Evolutionary conservation across 2,329 filamentous ascomycete genomes (phyloP), one percentile per base, ranked within the genome.

Genomic region (Didymella sp.): DNA sequence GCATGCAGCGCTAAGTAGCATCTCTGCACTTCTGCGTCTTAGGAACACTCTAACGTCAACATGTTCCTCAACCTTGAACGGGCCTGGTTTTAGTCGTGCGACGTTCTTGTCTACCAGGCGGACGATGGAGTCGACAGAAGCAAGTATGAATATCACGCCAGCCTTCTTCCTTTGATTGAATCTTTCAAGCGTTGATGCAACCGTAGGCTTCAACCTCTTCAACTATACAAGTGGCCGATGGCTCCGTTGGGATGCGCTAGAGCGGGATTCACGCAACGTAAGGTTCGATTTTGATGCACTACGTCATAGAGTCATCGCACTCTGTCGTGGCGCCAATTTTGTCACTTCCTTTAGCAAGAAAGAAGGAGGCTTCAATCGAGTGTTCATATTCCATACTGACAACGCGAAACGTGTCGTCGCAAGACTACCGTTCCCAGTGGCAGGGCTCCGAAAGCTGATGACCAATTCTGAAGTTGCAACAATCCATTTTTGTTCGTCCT

Each of bases 391-490:
- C 51, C 69, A 67, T 17, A 70, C 77, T 37, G 64, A 81, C 44
- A 75, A 78, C 64, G 73, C 51, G 7, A 66, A 65, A 58, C 63
- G 61, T 19, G 52, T 80, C 21, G 73, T 81, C 15, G 80, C 76
- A 2, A 77, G 73, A 62, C 54, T 81, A n/a, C 79, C 78, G 2
- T 79, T 76, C 61, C 52, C 53, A 2, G 41, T 78, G 30, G 75
- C 77, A 59, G 78, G 78, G 9, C 76, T 76, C 8, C 43, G 64
- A 37, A 68, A 63, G 40, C 64, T 79, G 19, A 73, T 69, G 0
- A 80, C 77, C 5, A 70, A 67, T 52, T 80, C 79, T 22, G 77
- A 81, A 64, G 77, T 81, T 60, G 79, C 80, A 25, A 81, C 78
- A 1, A 77, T 81, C 43, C 64, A 64, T 43, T 81, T 77, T 58